Evolutionary conservation across 2,329 filamentous ascomycete genomes (phyloP), one percentile per base, ranked within the genome.

Genomic region (Rhinocladiella similis): DNA sequence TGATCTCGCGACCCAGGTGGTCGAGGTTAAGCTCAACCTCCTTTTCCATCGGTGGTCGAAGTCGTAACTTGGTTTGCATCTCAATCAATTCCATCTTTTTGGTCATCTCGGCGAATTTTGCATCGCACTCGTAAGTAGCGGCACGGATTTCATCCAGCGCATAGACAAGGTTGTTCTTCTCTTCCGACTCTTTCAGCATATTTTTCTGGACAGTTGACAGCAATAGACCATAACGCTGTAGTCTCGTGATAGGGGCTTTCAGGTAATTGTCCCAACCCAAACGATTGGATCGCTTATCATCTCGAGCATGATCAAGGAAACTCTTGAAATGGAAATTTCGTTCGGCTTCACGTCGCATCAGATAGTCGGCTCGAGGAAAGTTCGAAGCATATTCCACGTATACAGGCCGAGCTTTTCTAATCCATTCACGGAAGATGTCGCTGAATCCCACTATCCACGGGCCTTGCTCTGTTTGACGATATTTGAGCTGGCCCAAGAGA

Each of bases 371-470:
- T 56, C 87, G 85, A 0, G 93, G 93, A 65, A 94, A 97, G 0
- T 86, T 86, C 1, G 88, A 87, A 38, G 93, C 93, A 71, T 97
- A 99, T 56, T 96, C 91, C 59, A 97, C 86, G 70, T 97, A 99
- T 10, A 90, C 88, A 2, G 82, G 78, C 71, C 88, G 91, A 29
- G 94, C 94, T 72, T 97, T 97, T 61, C 94, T 85, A 60, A 97
- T 96, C 94, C 94, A 99, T 75, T 99, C 94, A 56, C 94, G 82
- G 78, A 99, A 97, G 48, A 99, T 90, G 68, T 97, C 94, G 69
- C 92, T 97, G 74, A 97, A 97, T 2, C 94, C 94, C 12, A 84
- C 80, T 56, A 99, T 87, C 86, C 91, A 99, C 0, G 94, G 94
- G 0, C 94, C 94, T 75, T 99, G 93, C 70, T 97, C 94, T 67